These are phyloP conservation scores for Daldinia bambusicola DNA, from an alignment of 495 filamentous ascomycete species.

Conservation along the genomic window DNA sequence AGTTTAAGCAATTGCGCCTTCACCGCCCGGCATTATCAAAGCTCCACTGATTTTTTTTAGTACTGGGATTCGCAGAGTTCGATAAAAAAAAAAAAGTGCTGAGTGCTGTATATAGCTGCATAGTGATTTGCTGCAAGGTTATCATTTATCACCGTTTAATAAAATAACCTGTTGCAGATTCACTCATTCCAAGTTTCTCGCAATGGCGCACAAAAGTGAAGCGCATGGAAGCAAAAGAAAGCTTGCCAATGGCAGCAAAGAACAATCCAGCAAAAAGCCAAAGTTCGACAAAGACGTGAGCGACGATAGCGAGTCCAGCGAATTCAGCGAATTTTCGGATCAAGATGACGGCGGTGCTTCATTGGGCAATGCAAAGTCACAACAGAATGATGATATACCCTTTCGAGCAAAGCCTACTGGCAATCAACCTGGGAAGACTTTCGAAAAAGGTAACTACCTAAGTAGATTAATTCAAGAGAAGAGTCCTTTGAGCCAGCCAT, in stretches of 20 bases:
- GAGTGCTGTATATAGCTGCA: neutral
- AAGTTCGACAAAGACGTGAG: constrained; percentile 53
- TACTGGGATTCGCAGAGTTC: constrained; percentile 11
- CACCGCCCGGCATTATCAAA: constrained; percentile 57
- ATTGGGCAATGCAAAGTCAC: constrained; percentile 21
- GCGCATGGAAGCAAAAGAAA: constrained; percentile 54
- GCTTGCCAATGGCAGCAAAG: constrained; percentile 50
- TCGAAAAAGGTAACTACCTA: constrained; percentile 44
- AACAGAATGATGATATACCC: constrained; percentile 31
- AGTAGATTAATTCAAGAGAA: constrained; percentile 28
- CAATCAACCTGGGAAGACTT: constrained; percentile 42
- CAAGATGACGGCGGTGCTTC: constrained; percentile 49
- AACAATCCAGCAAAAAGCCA: constrained; percentile 57
- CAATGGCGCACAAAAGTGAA: constrained; percentile 48
- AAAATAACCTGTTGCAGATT: neutral
- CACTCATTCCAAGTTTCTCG: neutral
- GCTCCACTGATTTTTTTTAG: constrained; percentile 44
- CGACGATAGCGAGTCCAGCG: constrained; percentile 51
- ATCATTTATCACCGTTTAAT: constrained; percentile 10
- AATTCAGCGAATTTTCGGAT: constrained; percentile 51
- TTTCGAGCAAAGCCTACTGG: constrained; percentile 16
- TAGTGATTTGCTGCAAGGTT: neutral
- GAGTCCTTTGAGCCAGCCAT: neutral
- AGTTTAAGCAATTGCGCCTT: constrained; percentile 27
- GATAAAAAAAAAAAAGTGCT: constrained; percentile 5